Conservation (phyloP, 1,284 basidiomycete species). For the Ustilago crameri region DNA sequence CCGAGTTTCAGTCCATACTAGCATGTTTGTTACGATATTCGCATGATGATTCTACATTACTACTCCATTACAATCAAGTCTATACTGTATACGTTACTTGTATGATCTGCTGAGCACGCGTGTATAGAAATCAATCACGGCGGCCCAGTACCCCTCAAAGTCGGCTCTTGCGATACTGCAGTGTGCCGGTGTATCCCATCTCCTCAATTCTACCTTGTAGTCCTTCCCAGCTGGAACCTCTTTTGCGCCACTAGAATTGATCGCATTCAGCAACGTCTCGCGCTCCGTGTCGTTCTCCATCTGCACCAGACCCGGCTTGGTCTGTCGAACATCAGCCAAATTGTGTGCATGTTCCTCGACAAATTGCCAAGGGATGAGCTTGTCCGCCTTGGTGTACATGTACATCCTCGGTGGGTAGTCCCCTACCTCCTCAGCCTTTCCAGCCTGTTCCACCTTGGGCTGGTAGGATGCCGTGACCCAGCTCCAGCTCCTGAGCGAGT, state of each 20-base stretch:
- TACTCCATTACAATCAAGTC: too few relatives aligned
- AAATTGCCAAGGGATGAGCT: slow-evolving; percentile 51
- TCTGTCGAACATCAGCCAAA: slow-evolving; percentile 19
- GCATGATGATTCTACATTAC: too few relatives aligned
- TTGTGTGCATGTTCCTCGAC: slow-evolving; percentile 57
- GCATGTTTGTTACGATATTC: too few relatives aligned
- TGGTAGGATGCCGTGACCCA: slow-evolving; percentile 40
- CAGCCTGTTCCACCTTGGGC: slow-evolving; percentile 1
- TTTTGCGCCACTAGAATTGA: not conserved
- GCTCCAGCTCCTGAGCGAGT: slow-evolving; percentile 46
- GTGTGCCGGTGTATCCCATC: slow-evolving; percentile 56
- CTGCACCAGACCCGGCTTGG: slow-evolving; percentile 24
- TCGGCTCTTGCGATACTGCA: slow-evolving; percentile 57
- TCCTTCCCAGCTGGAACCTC: not conserved
- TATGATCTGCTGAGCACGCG: slow-evolving; percentile 38
- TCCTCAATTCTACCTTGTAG: slow-evolving; percentile 42
- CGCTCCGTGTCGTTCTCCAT: slow-evolving; percentile 33
- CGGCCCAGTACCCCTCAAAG: slow-evolving; percentile 55
- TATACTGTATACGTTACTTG: too few relatives aligned
- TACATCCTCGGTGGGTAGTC: slow-evolving; percentile 55
- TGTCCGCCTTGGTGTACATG: slow-evolving; percentile 57
- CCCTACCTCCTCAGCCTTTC: slow-evolving; percentile 1
- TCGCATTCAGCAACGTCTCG: slow-evolving; percentile 4
- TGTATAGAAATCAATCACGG: slow-evolving; percentile 39
- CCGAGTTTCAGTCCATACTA: not conserved